phyloP scores from a whole-genome alignment of 2,329 filamentous ascomycete species.

The Diplodia seriata region DNA sequence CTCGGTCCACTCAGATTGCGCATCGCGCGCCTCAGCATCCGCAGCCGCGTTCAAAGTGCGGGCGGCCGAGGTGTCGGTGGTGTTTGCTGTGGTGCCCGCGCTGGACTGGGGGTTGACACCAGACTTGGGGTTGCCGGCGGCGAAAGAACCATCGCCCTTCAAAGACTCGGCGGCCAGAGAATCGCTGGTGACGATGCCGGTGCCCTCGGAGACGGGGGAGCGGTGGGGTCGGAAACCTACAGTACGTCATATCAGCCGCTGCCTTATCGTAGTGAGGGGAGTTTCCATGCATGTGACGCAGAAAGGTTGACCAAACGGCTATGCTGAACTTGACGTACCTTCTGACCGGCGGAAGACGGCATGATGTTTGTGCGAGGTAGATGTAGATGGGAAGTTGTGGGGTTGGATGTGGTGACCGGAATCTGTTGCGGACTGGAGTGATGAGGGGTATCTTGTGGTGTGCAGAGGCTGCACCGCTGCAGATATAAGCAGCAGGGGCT shows the following conservation, averaged over 20 bases:
- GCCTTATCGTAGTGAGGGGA: not conserved
- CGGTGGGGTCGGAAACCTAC: constrained; percentile 57
- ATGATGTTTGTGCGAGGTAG: constrained; percentile 23
- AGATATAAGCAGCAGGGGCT: not conserved
- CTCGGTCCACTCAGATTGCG: constrained; percentile 49
- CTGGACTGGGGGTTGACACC: constrained; percentile 59
- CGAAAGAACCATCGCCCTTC: constrained; percentile 65
- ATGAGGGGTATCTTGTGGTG: not conserved
- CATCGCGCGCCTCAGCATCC: constrained; percentile 55
- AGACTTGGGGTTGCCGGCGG: constrained; percentile 63
- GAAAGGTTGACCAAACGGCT: constrained; percentile 20
- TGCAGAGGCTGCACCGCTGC: not conserved
- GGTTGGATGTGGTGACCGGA: not conserved
- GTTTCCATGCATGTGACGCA: not conserved
- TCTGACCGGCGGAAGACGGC: constrained; percentile 35
- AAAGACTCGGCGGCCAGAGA: constrained; percentile 80
- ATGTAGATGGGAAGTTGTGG: not conserved
- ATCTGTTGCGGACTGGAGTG: not conserved
- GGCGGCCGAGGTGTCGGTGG: constrained; percentile 61
- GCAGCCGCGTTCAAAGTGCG: constrained; percentile 57
- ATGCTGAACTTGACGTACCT: constrained; percentile 32
- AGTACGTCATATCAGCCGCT: constrained; percentile 36
- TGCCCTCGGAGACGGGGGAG: constrained; percentile 63
- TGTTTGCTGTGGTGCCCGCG: constrained; percentile 62
- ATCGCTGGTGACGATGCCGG: constrained; percentile 69